A percentile compares a stretch with the other conserved stretches of the same genome.
Evolutionary conservation across 257 asterid species (phyloP).

Genomic region (Gentiana dahurica): DNA sequence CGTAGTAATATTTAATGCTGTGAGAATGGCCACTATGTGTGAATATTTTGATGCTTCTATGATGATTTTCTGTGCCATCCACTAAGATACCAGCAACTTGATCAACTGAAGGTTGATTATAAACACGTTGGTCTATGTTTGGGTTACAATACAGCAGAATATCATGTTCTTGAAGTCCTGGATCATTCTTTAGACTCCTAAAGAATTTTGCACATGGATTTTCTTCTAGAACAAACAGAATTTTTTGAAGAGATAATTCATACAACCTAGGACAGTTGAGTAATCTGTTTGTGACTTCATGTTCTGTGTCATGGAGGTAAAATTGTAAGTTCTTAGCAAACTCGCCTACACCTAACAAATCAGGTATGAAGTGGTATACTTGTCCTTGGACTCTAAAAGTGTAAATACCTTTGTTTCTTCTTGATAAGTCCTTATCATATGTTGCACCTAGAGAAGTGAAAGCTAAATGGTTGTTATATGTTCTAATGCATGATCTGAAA

Average conservation of each 20-base stretch:
- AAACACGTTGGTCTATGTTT: neutral
- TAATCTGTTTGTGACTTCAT: neutral
- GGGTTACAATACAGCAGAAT: neutral
- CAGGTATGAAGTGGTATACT: neutral
- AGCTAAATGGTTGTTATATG: too few species aligned
- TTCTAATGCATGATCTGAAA: neutral
- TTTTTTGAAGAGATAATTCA: neutral
- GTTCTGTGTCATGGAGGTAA: neutral
- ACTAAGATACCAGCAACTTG: neutral
- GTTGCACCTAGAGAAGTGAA: slow-evolving; percentile 1
- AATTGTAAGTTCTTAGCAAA: neutral
- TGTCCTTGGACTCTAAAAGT: slow-evolving; percentile 1
- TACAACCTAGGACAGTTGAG: neutral
- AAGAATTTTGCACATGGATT: neutral
- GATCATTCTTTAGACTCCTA: neutral
- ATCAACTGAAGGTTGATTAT: neutral
- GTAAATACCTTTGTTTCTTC: neutral
- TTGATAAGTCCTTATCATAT: neutral
- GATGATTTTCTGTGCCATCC: neutral
- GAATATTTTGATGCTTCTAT: neutral
- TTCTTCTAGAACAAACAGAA: neutral
- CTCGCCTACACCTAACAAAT: neutral
- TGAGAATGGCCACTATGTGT: neutral
- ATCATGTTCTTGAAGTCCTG: neutral
- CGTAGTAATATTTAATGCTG: neutral